Conservation (phyloP, 106 monocot genomes). For the Acorus gramineus region DNA sequence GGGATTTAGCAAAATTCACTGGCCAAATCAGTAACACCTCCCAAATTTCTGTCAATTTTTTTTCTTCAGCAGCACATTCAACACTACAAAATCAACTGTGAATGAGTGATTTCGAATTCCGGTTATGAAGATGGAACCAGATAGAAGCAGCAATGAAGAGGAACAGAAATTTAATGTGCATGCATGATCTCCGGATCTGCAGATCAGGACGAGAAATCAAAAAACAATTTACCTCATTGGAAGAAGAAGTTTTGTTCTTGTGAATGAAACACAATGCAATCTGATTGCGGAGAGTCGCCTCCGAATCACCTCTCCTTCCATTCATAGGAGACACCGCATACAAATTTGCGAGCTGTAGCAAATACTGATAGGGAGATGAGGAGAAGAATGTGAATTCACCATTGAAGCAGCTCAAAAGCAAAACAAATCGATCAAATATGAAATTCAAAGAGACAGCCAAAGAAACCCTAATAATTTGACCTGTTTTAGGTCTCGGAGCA, state of each 20-base stretch:
- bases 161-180: background rate
- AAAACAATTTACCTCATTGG: conserved; percentile 25
- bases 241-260: conserved; percentile 6
- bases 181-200: background rate
- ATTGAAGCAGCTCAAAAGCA: background rate
- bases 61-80: too few relatives aligned
- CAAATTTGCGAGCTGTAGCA: conserved; percentile 72
- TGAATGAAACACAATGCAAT: conserved; percentile 59
- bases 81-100: too few relatives aligned
- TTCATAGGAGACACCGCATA: conserved; percentile 31
- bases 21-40: too few relatives aligned
- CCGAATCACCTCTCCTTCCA: conserved; percentile 6
- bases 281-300: conserved; percentile 29
- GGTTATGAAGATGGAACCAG: too few relatives aligned
- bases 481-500: conserved; percentile 67
- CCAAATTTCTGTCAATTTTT: too few relatives aligned
- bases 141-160: background rate
- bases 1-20: too few relatives aligned
- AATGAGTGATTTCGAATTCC: too few relatives aligned
- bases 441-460: background rate
- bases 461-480: conserved; percentile 12
- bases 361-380: conserved; percentile 22
- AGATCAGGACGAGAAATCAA: background rate
- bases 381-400: background rate
- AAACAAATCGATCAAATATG: background rate